Evolutionary conservation across 345 rosid species (phyloP), one percentile per base, ranked within the genome.

Genomic region (Acer negundo): DNA sequence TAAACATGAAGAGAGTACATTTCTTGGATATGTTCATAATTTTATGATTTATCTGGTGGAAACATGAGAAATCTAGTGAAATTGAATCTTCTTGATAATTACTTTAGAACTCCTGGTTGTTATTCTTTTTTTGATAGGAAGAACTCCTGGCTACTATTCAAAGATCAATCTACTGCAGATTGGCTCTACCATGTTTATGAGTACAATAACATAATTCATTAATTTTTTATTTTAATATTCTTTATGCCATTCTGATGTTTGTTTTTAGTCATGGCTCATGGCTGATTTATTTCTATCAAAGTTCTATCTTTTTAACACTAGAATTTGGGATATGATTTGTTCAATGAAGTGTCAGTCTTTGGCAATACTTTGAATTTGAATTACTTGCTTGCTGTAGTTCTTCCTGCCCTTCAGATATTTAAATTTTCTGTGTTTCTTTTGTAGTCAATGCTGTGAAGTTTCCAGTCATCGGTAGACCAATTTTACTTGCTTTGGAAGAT

Each of bases 401-500:
- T 53, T 61, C 23, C 53, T 10, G 51, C n/a, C 59, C 59, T 78
- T 22, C 55, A 67, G 71, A 73, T 56, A 38, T 19, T 82, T 44
- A 81, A 66, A 61, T 66, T 38, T 66, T 49, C 44, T 10, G 23
- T 38, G 15, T 76, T 68, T 74, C 26, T 62, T 63, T 83, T 83
- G 82, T 73, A 97, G 98, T 68, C 73, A 90, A 86, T 75, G 94
- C 89, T 75, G 47, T 81, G 74, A 87, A 82, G 80, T 80, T 93
- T 69, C 75, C 87, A 12, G 90, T 94, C 74, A 31, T 89, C 59
- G 95, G 97, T 79, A 89, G 92, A 80, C 98, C 99, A 49, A 82
- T 94, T 81, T 89, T 97, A 80, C 95, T 92, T 80, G 99, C 99
- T 66, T 77, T 97, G 64, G 98, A 97, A 88, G 98, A 97, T 85